Evolutionary conservation across 2,329 filamentous ascomycete species (phyloP), one percentile per base, ranked within the genome.

Genomic region (Penicillium olsonii): DNA sequence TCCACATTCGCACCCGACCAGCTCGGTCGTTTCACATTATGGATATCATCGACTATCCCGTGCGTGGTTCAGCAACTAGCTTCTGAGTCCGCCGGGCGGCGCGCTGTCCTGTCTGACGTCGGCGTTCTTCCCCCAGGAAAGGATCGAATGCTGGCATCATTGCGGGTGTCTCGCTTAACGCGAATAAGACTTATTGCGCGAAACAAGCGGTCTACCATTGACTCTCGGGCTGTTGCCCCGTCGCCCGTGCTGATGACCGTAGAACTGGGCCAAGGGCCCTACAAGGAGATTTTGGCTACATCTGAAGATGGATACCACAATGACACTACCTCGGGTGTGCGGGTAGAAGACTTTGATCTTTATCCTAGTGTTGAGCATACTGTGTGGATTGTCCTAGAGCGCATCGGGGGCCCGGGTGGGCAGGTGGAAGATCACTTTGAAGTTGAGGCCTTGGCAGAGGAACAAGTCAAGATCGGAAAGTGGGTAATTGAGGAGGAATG

Each of bases 1-100:
- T 96, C 90, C 2, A 95, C 92, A 0, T 97, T 95, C 67, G 90
- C 95, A 55, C 80, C 87, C 0, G 87, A 87, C 8, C 89, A 95
- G 64, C 76, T 83, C 1, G 88, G 87, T 3, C 78, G 79, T 41
- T 97, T 95, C 64, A 83, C 79, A 0, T 77, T 99, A 8, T 83
- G 84, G 48, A 78, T 96, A n/a, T 84, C 85, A 39, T 85, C 87
- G 27, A 83, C 80, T 18, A 62, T 67, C 7, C 65, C 64, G 0
- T 79, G 85, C 31, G 62, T 69, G 1, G 66, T 95, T 5, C 74
- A 73, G 7, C 79, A 81, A 14, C 78, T 96, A 3, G 81, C 85
- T 0, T 76, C 84, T 5, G 88, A 94, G 66, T 84, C 84, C 7
- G 90, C 91, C 1, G 92, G 94, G 2, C 79, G 85, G 22, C 71